Conservation (phyloP, 1,284 basidiomycete genomes). For the Ustilago cynodontis region DNA sequence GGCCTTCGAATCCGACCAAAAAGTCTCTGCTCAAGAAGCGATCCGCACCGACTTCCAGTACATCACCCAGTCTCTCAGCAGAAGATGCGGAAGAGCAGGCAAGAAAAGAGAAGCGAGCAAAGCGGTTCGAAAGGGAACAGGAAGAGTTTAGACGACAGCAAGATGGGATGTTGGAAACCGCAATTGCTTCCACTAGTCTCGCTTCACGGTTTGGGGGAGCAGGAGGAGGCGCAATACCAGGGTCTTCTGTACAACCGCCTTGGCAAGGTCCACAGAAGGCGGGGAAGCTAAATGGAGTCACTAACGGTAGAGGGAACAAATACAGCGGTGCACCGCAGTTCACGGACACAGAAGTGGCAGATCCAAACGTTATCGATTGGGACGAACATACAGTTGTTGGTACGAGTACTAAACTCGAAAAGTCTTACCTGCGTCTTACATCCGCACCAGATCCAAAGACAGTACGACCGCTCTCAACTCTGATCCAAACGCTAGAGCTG, state of each 20-base stretch:
- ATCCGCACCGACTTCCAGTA: constrained; percentile 11
- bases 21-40: constrained; percentile 48
- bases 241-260: no score
- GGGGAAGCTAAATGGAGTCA: constrained; percentile 8
- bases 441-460: constrained; percentile 95
- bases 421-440: constrained; percentile 94
- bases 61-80: constrained; percentile 1
- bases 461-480: constrained; percentile 87
- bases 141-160: constrained; percentile 54
- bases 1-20: constrained; percentile 16
- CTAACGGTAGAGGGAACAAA: constrained; percentile 15
- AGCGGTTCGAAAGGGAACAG: constrained; percentile 66
- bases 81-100: constrained; percentile 53
- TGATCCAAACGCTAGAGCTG: constrained; percentile 86
- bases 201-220: constrained; percentile 50
- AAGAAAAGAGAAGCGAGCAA: constrained; percentile 65
- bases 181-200: constrained; percentile 52
- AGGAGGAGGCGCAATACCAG: constrained; percentile 3
- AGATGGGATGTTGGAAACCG: constrained; percentile 51
- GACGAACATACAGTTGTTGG: constrained; percentile 95
- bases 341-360: constrained; percentile 43
- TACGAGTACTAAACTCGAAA: constrained; percentile 87
- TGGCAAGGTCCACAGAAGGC: constrained; percentile 33
- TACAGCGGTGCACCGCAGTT: constrained; percentile 14
- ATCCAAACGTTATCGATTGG: constrained; percentile 87